Percentiles rank a stretch among this genome's conserved stretches.
Evolutionary conservation across 164 flowering plant species (phyloP).

Genomic region (Tinospora cordifolia): DNA sequence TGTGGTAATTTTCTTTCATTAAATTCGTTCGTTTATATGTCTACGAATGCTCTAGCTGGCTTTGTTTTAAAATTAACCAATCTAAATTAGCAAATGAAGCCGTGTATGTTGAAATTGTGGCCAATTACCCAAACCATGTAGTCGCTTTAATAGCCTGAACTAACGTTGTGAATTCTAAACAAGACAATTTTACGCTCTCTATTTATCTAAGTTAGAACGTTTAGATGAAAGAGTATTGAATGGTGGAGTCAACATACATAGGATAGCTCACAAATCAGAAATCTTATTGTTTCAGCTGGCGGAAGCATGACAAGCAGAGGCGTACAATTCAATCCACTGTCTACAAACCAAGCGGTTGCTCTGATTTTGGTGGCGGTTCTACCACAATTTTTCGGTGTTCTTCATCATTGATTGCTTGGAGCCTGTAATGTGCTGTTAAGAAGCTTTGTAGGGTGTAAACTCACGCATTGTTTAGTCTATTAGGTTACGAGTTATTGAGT

Average conservation of each 20-base stretch:
- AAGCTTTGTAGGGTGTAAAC: not conserved
- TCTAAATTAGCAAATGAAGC: too few relatives aligned
- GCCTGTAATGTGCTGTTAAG: not conserved
- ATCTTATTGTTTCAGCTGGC: conserved; percentile 10
- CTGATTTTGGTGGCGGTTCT: not conserved
- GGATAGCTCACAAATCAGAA: too few relatives aligned
- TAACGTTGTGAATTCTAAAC: too few relatives aligned
- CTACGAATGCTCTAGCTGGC: not conserved
- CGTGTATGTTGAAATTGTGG: too few relatives aligned
- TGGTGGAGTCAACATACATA: too few relatives aligned
- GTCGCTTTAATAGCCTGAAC: too few relatives aligned
- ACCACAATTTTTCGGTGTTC: not conserved
- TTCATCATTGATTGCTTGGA: not conserved
- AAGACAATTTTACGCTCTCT: too few relatives aligned
- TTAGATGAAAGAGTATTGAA: too few relatives aligned
- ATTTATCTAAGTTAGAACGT: too few relatives aligned
- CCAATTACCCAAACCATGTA: too few relatives aligned
- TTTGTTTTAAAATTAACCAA: too few relatives aligned
- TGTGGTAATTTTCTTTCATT: conserved; percentile 43
- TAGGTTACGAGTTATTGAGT: not conserved
- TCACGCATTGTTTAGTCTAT: not conserved
- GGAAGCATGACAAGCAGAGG: not conserved
- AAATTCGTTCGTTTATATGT: not conserved
- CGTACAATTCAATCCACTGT: not conserved
- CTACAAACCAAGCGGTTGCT: not conserved